Evolutionary conservation across 352 stramenopile genomes (phyloP).

Genomic region (Globisporangium polare): DNA sequence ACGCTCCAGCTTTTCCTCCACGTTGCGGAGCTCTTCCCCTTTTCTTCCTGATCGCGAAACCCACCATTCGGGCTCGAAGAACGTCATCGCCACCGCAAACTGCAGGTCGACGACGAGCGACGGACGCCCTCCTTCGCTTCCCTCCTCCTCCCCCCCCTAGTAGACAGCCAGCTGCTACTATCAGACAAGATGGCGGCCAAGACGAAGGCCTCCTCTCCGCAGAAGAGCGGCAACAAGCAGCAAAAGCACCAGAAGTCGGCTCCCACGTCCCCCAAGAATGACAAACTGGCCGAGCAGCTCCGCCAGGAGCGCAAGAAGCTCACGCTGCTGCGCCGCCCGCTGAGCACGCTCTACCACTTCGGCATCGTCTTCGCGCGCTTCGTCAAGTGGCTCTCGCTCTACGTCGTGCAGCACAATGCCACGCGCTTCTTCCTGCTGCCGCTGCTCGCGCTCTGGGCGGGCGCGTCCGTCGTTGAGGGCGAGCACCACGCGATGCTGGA

Average conservation of each 20-base stretch:
- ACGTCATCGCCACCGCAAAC: not conserved
- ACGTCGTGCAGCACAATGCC: constrained; percentile 58
- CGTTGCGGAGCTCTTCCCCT: too few relatives aligned
- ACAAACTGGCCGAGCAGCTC: constrained; percentile 47
- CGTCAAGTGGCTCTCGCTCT: constrained; percentile 61
- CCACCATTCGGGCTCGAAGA: not conserved
- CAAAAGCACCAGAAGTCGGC: constrained; percentile 1
- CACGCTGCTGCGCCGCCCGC: constrained; percentile 75
- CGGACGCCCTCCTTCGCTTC: not conserved
- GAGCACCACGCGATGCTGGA: constrained; percentile 71
- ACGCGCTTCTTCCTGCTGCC: constrained; percentile 80
- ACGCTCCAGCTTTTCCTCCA: too few relatives aligned
- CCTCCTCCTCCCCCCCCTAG: too few relatives aligned
- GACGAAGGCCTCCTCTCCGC: constrained; percentile 1
- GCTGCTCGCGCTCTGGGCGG: constrained; percentile 61
- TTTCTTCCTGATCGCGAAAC: constrained; percentile 3
- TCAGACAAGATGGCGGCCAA: not conserved
- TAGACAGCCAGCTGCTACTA: not conserved
- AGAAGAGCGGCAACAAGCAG: not conserved
- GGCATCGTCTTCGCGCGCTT: constrained; percentile 72
- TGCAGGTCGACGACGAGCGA: not conserved
- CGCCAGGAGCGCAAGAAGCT: constrained; percentile 79
- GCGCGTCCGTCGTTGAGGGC: constrained; percentile 61
- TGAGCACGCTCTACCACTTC: constrained; percentile 81
- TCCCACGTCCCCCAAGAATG: not conserved